phyloP scores from a whole-genome alignment of 495 filamentous ascomycete genomes.

The Sordaria brevicollis region DNA sequence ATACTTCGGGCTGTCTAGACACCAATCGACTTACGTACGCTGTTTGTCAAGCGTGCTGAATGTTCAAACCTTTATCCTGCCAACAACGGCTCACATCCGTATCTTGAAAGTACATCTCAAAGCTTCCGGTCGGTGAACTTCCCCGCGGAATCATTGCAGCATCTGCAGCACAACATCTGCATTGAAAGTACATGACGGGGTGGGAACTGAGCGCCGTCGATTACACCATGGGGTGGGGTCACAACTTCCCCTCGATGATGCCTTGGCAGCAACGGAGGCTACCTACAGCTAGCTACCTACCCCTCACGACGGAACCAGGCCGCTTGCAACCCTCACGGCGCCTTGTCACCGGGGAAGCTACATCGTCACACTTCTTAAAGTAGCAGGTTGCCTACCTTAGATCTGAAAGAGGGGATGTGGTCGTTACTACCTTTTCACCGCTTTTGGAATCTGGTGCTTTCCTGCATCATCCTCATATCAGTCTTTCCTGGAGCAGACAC shows the following conservation, averaged over 20 bases:
- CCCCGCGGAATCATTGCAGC: not conserved
- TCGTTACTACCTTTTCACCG: not conserved
- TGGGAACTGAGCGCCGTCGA: not conserved
- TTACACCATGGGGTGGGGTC: not conserved
- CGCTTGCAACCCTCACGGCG: not conserved
- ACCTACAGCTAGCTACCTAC: not conserved
- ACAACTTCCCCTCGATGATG: not conserved
- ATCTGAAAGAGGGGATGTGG: not conserved
- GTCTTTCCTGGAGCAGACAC: not conserved
- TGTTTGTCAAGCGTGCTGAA: not conserved
- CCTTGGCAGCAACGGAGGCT: not conserved
- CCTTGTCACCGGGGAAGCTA: not conserved
- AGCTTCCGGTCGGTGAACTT: not conserved
- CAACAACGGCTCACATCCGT: not conserved
- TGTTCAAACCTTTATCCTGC: not conserved
- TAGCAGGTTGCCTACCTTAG: not conserved
- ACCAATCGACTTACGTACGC: not conserved
- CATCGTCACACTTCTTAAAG: not conserved
- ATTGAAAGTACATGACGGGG: not conserved
- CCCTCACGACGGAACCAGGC: not conserved
- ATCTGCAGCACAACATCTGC: not conserved
- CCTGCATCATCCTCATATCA: constrained; percentile 1
- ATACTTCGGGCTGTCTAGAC: not conserved
- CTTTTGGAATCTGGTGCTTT: not conserved
- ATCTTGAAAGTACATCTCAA: not conserved